Conservation (phyloP, 2,329 filamentous ascomycete genomes). For the Verticillium dahliae region DNA sequence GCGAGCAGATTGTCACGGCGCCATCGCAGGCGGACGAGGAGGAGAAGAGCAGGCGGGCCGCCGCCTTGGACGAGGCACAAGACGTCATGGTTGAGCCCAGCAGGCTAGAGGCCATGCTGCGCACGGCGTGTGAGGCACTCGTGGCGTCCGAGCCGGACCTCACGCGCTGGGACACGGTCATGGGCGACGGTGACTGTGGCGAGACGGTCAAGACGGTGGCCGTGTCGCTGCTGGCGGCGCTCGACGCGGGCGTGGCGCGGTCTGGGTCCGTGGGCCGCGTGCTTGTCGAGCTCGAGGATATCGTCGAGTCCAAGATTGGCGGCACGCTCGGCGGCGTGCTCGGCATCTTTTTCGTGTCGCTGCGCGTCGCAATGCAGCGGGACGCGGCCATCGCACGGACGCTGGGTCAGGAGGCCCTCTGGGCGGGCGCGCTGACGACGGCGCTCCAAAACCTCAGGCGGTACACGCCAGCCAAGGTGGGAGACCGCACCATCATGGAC, state of each 20-base stretch:
- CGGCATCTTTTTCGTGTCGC: constrained; percentile 47
- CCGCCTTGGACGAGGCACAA: constrained; percentile 25
- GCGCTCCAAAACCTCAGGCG: constrained; percentile 37
- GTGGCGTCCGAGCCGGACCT: constrained; percentile 55
- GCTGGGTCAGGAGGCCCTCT: constrained; percentile 18
- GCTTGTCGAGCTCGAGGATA: constrained; percentile 43
- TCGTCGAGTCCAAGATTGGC: constrained; percentile 50
- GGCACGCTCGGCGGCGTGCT: constrained; percentile 45
- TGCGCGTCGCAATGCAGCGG: constrained; percentile 33
- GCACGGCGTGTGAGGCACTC: constrained; percentile 43
- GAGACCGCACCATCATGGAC: constrained; percentile 53
- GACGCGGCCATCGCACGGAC: constrained; percentile 21
- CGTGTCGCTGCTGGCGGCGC: constrained; percentile 36
- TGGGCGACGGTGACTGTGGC: constrained; percentile 62
- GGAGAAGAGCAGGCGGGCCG: constrained; percentile 12
- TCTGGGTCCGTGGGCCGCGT: constrained; percentile 40
- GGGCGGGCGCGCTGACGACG: no score
- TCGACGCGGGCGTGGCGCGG: constrained; percentile 30
- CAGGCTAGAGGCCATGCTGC: constrained; percentile 48
- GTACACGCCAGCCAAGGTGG: constrained; percentile 49
- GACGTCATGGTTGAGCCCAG: constrained; percentile 45
- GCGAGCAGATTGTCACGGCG: constrained; percentile 34
- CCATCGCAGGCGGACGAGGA: constrained; percentile 20
- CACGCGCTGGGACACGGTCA: constrained; percentile 55
- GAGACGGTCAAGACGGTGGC: constrained; percentile 53